phyloP scores from a whole-genome alignment of 192 early-diverging fungal genomes.

The Coemansia erecta region DNA sequence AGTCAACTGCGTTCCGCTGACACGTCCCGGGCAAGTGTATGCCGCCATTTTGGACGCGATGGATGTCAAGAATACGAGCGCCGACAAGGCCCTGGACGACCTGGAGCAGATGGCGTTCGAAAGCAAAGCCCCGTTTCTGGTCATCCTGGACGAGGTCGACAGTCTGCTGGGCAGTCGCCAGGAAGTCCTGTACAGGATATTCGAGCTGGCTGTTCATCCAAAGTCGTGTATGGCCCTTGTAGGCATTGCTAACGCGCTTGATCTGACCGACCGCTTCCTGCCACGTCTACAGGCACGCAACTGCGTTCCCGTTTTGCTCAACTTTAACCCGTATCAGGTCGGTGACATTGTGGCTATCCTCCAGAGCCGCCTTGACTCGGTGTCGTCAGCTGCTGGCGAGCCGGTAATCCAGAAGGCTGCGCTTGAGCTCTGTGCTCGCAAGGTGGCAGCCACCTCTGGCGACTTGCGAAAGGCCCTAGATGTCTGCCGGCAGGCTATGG shows the following conservation, averaged over 20 bases:
- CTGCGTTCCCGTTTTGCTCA: constrained; percentile 76
- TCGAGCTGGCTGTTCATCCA: constrained; percentile 60
- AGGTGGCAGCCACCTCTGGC: constrained; percentile 82
- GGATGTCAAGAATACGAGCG: constrained; percentile 8
- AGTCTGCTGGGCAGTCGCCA: constrained; percentile 76
- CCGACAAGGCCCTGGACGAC: constrained; percentile 51
- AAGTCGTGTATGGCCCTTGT: constrained; percentile 72
- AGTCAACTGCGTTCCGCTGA: constrained; percentile 87
- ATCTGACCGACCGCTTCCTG: constrained; percentile 84
- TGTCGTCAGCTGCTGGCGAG: constrained; percentile 43
- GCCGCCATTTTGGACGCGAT: constrained; percentile 62
- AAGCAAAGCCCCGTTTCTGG: constrained; percentile 53
- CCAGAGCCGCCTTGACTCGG: constrained; percentile 69
- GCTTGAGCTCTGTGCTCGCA: constrained; percentile 89
- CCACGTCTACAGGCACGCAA: constrained; percentile 81
- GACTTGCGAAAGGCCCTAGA: constrained; percentile 77
- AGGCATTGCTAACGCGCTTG: constrained; percentile 93
- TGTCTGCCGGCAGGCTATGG: constrained; percentile 83
- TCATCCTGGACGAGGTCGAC: constrained; percentile 94
- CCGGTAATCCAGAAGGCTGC: constrained; percentile 78
- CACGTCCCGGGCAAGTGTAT: constrained; percentile 68
- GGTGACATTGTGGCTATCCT: constrained; percentile 86
- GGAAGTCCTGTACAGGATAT: constrained; percentile 84
- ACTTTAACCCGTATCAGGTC: constrained; percentile 87
- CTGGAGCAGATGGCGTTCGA: constrained; percentile 58